Evolutionary conservation across 2,329 filamentous ascomycete genomes (phyloP).

Genomic region (Pestalotiopsis sp.): DNA sequence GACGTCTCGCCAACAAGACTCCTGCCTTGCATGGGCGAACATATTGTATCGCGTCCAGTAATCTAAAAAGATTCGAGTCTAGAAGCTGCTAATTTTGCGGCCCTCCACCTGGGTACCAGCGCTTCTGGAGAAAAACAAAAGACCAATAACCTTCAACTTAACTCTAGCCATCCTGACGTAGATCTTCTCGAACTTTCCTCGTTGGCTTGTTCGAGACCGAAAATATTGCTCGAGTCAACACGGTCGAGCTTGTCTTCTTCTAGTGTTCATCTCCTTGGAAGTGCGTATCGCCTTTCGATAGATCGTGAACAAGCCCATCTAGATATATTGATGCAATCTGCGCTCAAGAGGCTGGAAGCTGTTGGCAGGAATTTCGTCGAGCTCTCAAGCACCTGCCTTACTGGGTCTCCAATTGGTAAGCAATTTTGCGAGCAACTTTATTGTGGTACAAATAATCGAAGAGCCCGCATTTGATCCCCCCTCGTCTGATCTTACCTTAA

Average conservation of each 20-base stretch:
- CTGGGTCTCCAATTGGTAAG: no score
- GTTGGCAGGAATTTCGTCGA: no score
- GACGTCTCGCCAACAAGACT: neutral
- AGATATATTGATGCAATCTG: no score
- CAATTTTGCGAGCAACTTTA: no score
- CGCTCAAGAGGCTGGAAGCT: no score
- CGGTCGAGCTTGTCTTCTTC: neutral
- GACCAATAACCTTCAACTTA: constrained; percentile 5
- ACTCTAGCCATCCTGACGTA: neutral
- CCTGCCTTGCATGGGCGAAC: neutral
- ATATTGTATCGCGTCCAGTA: neutral
- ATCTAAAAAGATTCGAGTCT: neutral
- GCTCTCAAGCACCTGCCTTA: no score
- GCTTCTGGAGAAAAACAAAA: neutral
- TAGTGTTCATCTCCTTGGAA: no score
- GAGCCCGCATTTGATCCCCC: no score
- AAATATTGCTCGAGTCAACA: neutral
- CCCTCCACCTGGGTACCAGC: neutral
- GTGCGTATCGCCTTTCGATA: no score
- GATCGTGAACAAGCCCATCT: no score
- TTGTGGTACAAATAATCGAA: no score
- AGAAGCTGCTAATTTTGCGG: neutral
- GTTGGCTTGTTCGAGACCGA: neutral
- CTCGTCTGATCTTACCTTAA: no score
- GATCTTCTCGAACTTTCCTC: neutral